These are phyloP conservation scores for Ogataea paradorogensis DNA, from an alignment of 805 yeast species.

Conservation along the genomic window DNA sequence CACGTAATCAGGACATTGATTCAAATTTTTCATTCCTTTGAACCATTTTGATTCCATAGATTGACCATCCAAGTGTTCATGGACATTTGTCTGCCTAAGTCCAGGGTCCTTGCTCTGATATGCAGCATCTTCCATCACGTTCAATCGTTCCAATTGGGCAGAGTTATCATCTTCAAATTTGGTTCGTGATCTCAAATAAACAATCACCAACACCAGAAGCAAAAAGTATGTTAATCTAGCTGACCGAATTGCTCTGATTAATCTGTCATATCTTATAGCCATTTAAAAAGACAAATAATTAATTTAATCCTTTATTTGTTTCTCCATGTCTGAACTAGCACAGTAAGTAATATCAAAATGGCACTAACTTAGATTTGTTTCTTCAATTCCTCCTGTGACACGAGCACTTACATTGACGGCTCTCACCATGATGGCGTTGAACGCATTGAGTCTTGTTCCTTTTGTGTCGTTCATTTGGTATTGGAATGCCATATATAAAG, in stretches of 20 bases:
- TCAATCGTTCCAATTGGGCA: conserved; percentile 3
- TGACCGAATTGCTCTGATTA: conserved; percentile 14
- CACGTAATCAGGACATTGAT: conserved; percentile 58
- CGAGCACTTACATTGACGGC: conserved; percentile 51
- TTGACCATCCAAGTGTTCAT: too few relatives aligned
- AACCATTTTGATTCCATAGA: conserved; percentile 19
- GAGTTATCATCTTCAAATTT: conserved; percentile 1
- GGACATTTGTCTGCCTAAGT: not conserved
- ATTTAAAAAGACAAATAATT: conserved; percentile 4
- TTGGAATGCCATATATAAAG: conserved; percentile 32
- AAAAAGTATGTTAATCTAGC: conserved; percentile 17
- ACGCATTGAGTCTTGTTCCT: conserved; percentile 31
- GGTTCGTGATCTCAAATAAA: conserved; percentile 1
- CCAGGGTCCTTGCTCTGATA: not conserved
- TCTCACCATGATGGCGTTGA: conserved; percentile 41
- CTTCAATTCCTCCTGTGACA: conserved; percentile 59
- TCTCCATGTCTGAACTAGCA: conserved; percentile 32
- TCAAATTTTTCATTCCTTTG: conserved; percentile 16
- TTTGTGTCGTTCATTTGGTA: conserved; percentile 25
- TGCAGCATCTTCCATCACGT: not conserved
- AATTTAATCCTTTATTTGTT: not conserved
- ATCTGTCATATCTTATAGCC: conserved; percentile 12
- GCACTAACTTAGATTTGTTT: conserved; percentile 32
- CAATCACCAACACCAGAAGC: conserved; percentile 9
- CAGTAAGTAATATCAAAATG: conserved; percentile 22